phyloP scores from a whole-genome alignment of 225 moss, liverwort and hornwort species.

The Pleurozium schreberi region DNA sequence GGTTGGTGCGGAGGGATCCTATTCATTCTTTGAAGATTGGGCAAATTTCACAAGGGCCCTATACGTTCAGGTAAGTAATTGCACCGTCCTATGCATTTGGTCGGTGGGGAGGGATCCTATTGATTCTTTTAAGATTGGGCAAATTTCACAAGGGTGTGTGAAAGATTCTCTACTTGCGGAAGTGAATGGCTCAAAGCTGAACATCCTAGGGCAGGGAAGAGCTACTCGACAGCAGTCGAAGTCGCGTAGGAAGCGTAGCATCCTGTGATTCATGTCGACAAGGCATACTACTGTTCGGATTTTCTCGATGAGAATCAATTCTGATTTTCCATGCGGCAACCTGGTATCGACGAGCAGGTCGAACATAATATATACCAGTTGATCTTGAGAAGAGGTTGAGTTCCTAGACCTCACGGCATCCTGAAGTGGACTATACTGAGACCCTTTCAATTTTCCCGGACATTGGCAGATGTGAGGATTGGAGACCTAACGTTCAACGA shows the following conservation, averaged over 20 bases:
- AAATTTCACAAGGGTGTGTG: too few relatives aligned
- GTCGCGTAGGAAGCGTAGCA: conserved; percentile 20
- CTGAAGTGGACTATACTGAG: conserved; percentile 7
- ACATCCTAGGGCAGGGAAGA: conserved; percentile 4
- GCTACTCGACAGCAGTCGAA: neutral
- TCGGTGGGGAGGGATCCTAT: too few relatives aligned
- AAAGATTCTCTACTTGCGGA: conserved; percentile 51
- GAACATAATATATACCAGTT: neutral
- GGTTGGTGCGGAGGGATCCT: too few relatives aligned
- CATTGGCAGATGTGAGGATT: neutral
- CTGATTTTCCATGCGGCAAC: conserved; percentile 5
- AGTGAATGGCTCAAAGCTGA: conserved; percentile 27
- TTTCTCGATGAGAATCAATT: neutral
- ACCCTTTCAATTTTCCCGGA: conserved; percentile 1
- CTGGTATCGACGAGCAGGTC: conserved; percentile 5
- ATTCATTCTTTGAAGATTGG: too few relatives aligned
- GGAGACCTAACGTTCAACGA: neutral
- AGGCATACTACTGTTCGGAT: neutral
- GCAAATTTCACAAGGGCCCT: too few relatives aligned
- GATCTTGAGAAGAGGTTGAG: conserved; percentile 13
- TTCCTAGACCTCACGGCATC: conserved; percentile 14
- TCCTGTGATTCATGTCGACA: neutral
- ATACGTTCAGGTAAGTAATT: too few relatives aligned
- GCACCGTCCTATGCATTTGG: too few relatives aligned
- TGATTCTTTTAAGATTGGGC: too few relatives aligned